phyloP scores from a whole-genome alignment of 495 filamentous ascomycete species.

The Xylaria telfairii region DNA sequence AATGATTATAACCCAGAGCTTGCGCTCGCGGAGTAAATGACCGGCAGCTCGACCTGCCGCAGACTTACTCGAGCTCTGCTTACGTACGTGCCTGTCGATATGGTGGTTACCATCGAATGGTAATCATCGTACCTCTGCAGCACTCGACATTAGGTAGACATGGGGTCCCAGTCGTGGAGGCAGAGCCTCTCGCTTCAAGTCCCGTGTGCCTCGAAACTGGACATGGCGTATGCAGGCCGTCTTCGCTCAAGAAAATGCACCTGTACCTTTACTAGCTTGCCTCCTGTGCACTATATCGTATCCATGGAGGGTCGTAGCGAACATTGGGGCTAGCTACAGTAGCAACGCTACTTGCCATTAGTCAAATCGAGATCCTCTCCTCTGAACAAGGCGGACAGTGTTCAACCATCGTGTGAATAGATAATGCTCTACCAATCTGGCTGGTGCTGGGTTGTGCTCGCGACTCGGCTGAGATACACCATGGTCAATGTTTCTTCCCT shows the following conservation, averaged over 20 bases:
- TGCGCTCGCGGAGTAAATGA: not conserved
- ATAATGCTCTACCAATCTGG: not conserved
- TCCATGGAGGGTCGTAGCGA: slow-evolving; percentile 10
- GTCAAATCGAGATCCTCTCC: slow-evolving; percentile 20
- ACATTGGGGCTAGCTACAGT: slow-evolving; percentile 1
- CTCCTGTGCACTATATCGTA: not conserved
- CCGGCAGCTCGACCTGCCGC: not conserved
- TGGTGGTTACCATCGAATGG: not conserved
- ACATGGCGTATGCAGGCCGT: slow-evolving; percentile 8
- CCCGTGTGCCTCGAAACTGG: slow-evolving; percentile 16
- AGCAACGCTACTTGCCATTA: slow-evolving; percentile 2
- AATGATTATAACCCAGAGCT: not conserved
- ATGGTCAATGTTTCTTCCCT: not conserved
- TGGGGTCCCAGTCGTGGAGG: slow-evolving; percentile 2
- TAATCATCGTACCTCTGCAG: slow-evolving; percentile 9
- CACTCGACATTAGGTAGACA: not conserved
- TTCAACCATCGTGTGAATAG: not conserved
- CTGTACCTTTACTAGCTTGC: not conserved
- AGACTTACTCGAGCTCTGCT: not conserved
- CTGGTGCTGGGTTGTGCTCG: too few species aligned
- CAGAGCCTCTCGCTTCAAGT: slow-evolving; percentile 23
- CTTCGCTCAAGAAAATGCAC: not conserved
- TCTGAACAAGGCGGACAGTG: not conserved
- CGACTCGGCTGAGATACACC: not conserved
- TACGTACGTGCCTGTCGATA: not conserved